Conservation (phyloP, 768 basidiomycete species). For the Tulasnella sp. region DNA sequence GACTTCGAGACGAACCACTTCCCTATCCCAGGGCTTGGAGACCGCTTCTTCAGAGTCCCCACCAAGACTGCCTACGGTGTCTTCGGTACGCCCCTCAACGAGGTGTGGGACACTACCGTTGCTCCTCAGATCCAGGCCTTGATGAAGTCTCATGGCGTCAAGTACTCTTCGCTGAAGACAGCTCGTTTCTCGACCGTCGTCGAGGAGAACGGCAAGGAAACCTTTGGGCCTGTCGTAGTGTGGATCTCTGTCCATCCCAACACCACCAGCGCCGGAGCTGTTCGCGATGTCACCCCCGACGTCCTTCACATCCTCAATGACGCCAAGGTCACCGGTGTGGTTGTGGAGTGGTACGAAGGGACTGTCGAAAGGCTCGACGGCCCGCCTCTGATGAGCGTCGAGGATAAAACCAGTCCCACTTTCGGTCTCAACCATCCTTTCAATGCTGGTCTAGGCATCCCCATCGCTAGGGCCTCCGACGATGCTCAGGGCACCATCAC, state of each 20-base stretch:
- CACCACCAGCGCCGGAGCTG: constrained; percentile 28
- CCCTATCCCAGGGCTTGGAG: constrained; percentile 21
- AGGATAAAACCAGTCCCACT: constrained; percentile 20
- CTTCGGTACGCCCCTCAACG: constrained; percentile 31
- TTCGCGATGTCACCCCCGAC: constrained; percentile 27
- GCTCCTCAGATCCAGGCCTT: constrained; percentile 29
- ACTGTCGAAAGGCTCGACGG: constrained; percentile 23
- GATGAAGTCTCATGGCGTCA: constrained; percentile 24
- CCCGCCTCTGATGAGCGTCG: constrained; percentile 18
- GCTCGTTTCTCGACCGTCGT: constrained; percentile 28
- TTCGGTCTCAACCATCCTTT: constrained; percentile 25
- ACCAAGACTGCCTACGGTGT: constrained; percentile 31
- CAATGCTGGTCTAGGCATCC: constrained; percentile 27
- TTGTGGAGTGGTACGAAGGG: constrained; percentile 32
- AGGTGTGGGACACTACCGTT: constrained; percentile 32
- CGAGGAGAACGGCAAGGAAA: constrained; percentile 23
- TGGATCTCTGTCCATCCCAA: constrained; percentile 30
- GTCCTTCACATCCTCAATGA: constrained; percentile 28
- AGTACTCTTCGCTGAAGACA: constrained; percentile 25
- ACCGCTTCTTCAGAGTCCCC: constrained; percentile 23
- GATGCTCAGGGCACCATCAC: constrained; percentile 3
- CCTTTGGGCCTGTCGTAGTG: constrained; percentile 29
- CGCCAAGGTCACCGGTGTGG: constrained; percentile 26
- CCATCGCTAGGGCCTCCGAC: constrained; percentile 22
- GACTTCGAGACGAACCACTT: constrained; percentile 24